A percentile compares a stretch with the other conserved stretches of the same genome.
These are phyloP conservation scores for Boletus tylopilopsis DNA, from an alignment of 768 basidiomycete species.

Conservation along the genomic window DNA sequence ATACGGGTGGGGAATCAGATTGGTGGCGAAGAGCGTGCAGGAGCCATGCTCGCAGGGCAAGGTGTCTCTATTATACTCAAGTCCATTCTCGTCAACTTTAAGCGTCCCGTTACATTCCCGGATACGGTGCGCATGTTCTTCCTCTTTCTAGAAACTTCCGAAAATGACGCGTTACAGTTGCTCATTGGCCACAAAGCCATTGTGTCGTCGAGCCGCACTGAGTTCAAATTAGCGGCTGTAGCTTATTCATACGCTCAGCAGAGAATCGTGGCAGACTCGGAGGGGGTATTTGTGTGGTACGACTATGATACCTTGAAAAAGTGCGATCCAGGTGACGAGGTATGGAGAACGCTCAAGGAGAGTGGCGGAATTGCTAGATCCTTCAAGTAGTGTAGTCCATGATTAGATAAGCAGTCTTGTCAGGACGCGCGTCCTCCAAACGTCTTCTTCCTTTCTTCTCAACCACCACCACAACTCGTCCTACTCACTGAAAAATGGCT, in stretches of 20 bases:
- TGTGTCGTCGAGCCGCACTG: slow-evolving; percentile 34
- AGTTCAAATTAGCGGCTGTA: slow-evolving; percentile 49
- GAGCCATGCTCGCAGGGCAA: slow-evolving; percentile 56
- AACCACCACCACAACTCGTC: slow-evolving; percentile 10
- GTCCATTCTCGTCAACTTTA: slow-evolving; percentile 62
- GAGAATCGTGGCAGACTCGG: slow-evolving; percentile 60
- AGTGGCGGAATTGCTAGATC: too few species aligned
- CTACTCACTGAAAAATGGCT: slow-evolving; percentile 43
- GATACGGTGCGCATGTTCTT: slow-evolving; percentile 53
- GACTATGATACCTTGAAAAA: slow-evolving; percentile 68
- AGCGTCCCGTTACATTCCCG: slow-evolving; percentile 69
- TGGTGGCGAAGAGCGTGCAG: slow-evolving; percentile 53
- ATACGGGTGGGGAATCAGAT: slow-evolving; percentile 50
- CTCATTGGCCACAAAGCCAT: slow-evolving; percentile 60
- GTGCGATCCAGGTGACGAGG: slow-evolving; percentile 54
- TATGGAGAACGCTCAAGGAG: slow-evolving; percentile 32
- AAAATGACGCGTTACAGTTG: slow-evolving; percentile 36
- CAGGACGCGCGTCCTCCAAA: slow-evolving; percentile 32
- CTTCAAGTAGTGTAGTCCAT: slow-evolving; percentile 2
- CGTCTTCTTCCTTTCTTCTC: slow-evolving; percentile 8
- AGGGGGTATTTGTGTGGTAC: slow-evolving; percentile 71
- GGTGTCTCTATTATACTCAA: slow-evolving; percentile 76
- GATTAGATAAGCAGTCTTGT: slow-evolving; percentile 15
- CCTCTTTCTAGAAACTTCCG: slow-evolving; percentile 1
- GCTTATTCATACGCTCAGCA: slow-evolving; percentile 66